Evolutionary conservation across 2,329 filamentous ascomycete genomes (phyloP).

Genomic region (Amauroascus verrucosus): DNA sequence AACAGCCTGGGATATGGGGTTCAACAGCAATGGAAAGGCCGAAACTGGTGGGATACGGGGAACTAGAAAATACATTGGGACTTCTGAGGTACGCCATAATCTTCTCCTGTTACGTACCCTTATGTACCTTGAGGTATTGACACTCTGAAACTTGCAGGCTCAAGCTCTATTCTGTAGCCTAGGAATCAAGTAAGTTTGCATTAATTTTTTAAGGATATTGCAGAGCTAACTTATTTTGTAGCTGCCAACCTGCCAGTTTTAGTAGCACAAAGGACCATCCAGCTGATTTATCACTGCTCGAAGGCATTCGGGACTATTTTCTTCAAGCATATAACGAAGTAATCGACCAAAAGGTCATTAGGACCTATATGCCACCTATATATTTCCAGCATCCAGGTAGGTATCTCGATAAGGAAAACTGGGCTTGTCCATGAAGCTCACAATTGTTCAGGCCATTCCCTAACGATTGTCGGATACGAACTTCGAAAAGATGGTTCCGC

Average conservation of each 20-base stretch:
- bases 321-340: slow-evolving; percentile 41
- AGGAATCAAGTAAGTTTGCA: slow-evolving; percentile 49
- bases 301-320: slow-evolving; percentile 69
- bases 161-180: slow-evolving; percentile 66
- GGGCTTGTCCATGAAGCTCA: background rate
- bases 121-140: background rate
- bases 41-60: slow-evolving; percentile 80
- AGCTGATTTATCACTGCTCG: slow-evolving; percentile 48
- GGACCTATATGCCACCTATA: slow-evolving; percentile 67
- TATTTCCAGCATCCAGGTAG: slow-evolving; percentile 76
- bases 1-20: slow-evolving; percentile 73
- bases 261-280: slow-evolving; percentile 36
- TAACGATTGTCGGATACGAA: slow-evolving; percentile 83
- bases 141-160: slow-evolving; percentile 45
- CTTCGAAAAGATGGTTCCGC: slow-evolving; percentile 51
- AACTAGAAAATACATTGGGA: slow-evolving; percentile 94
- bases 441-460: slow-evolving; percentile 57
- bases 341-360: slow-evolving; percentile 51
- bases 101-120: background rate
- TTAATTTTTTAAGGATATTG: background rate
- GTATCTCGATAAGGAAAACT: slow-evolving; percentile 12
- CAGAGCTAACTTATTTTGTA: slow-evolving; percentile 16
- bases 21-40: slow-evolving; percentile 60
- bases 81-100: slow-evolving; percentile 58
- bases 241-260: slow-evolving; percentile 54